Evolutionary conservation across 2,329 filamentous ascomycete genomes (phyloP), one percentile per base, ranked within the genome.

Genomic region (Phoma herbarum): DNA sequence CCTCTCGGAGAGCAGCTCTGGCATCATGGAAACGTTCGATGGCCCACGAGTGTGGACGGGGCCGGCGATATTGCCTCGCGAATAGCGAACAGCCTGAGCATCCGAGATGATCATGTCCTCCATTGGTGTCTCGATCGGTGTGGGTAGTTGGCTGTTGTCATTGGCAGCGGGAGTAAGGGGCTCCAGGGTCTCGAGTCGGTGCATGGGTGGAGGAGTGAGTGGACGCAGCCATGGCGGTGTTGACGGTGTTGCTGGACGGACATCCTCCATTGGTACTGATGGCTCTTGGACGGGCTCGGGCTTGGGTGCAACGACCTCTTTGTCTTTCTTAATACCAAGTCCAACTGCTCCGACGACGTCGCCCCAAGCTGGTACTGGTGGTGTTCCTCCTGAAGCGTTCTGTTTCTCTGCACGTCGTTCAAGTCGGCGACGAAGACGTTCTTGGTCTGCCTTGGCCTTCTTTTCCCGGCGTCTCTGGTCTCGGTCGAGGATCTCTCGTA

Each of bases 401-500:
- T 86, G 81, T 35, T 85, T 80, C 68, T 93, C 90, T 51, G 88
- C 88, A 62, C 86, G 84, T 50, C 86, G 83, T 39, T 87, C 84
- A 23, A 95, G 78, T 57, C 85, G 86, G 52, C 84, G 84, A 64
- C 90, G 87, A 23, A 88, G 78, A 63, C 84, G 86, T 61, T 92
- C 87, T 62, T 88, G 86, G 22, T 94, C 89, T 35, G 84, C 83
- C 57, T 85, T 82, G 52, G 84, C 86, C 77, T 91, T 93, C 73
- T 88, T 87, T 65, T 97, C 91, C 64, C 85, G 87, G 57, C 95
- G 86, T 69, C 93, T 86, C 65, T 89, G 85, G 71, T 99, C 95
- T 59, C 95, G 84, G 69, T 99, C 95, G 86, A 99, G 90, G 28
- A 98, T 82, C 73, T 96, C 91, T 58, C 94, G 86, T 37, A 99